Conservation (phyloP, 2,329 filamentous ascomycete genomes). For the Claviceps capensis region DNA sequence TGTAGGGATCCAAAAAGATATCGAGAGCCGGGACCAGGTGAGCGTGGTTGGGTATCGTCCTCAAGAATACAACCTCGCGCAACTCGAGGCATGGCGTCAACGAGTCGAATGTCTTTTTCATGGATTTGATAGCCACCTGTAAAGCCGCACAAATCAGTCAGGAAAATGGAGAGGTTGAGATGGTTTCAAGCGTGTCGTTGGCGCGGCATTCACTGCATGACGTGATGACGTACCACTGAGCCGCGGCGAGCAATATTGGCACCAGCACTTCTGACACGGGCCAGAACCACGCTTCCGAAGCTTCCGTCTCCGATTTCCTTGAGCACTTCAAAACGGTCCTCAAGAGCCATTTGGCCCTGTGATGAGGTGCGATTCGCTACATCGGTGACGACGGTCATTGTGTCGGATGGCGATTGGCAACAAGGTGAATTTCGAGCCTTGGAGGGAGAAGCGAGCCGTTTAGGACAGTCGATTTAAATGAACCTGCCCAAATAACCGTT, state of each 20-base stretch:
- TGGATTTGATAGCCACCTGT: slow-evolving; percentile 96
- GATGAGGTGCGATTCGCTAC: slow-evolving; percentile 54
- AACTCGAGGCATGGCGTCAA: slow-evolving; percentile 83
- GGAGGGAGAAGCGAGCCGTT: background rate
- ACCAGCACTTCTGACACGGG: slow-evolving; percentile 81
- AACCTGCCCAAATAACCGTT: slow-evolving; percentile 1
- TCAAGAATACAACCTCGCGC: slow-evolving; percentile 90
- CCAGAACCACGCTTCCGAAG: slow-evolving; percentile 90
- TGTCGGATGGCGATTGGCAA: slow-evolving; percentile 7
- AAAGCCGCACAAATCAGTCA: background rate
- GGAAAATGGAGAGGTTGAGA: slow-evolving; percentile 4
- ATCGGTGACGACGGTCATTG: slow-evolving; percentile 68
- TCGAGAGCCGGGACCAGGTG: slow-evolving; percentile 96
- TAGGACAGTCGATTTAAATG: background rate
- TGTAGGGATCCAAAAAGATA: slow-evolving; percentile 94
- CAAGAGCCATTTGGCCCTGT: slow-evolving; percentile 51
- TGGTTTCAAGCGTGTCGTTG: background rate
- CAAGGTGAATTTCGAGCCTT: background rate
- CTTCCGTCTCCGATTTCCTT: slow-evolving; percentile 99
- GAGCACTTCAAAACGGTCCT: slow-evolving; percentile 90
- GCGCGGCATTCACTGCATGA: background rate
- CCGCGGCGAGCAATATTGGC: slow-evolving; percentile 78
- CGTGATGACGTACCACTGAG: slow-evolving; percentile 59
- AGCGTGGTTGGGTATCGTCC: slow-evolving; percentile 72
- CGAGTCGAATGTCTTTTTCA: slow-evolving; percentile 98